These are phyloP conservation scores for Podospora sp. DNA, from an alignment of 495 filamentous ascomycete genomes.

Conservation along the genomic window DNA sequence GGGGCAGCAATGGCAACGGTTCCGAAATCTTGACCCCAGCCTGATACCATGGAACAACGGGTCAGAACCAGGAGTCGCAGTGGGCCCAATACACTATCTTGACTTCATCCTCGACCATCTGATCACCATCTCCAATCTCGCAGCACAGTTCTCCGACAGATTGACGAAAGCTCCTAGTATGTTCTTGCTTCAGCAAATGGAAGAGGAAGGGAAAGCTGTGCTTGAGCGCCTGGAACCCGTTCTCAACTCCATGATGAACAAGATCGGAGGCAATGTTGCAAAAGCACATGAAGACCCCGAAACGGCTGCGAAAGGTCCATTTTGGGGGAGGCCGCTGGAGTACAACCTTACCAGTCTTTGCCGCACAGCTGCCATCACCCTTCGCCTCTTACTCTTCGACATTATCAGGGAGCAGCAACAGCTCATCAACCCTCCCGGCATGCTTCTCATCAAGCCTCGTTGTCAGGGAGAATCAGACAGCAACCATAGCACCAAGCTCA, in stretches of 20 bases:
- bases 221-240: neutral
- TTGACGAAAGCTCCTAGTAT: neutral
- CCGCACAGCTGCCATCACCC: slow-evolving; percentile 3
- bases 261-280: neutral
- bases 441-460: neutral
- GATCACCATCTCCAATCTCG: slow-evolving; percentile 3
- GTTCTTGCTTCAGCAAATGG: neutral
- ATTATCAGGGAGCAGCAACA: neutral
- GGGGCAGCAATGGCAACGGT: neutral
- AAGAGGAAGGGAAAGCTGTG: neutral
- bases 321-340: slow-evolving; percentile 12
- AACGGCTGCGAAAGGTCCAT: neutral
- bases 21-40: neutral
- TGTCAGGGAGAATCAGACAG: neutral
- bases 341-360: slow-evolving; percentile 14
- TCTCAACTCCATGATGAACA: neutral
- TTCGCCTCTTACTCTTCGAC: slow-evolving; percentile 3
- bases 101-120: slow-evolving; percentile 12
- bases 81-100: slow-evolving; percentile 8
- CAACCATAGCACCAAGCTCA: neutral
- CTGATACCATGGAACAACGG: neutral
- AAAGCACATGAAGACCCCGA: neutral
- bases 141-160: neutral
- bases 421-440: neutral
- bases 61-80: neutral